Conservation (phyloP, 768 basidiomycete species). For the Podaxis sp. region DNA sequence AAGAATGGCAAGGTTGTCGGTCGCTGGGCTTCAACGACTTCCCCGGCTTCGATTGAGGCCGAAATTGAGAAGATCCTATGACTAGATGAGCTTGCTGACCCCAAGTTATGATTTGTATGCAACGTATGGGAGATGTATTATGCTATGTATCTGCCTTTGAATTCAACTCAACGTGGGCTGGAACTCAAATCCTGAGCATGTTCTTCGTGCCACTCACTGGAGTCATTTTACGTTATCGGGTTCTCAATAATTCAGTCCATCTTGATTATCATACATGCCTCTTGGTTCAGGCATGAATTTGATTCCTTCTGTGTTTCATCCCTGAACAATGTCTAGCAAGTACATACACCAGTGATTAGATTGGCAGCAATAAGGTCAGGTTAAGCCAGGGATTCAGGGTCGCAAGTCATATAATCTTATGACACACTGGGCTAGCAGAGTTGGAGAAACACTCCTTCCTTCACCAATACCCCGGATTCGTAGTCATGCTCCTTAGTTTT, state of each 20-base stretch:
- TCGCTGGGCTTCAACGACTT: slow-evolving; percentile 74
- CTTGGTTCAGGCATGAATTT: neutral
- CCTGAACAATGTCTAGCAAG: too few relatives aligned
- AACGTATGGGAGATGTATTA: neutral
- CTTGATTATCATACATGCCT: neutral
- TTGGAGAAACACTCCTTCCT: neutral
- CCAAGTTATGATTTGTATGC: neutral
- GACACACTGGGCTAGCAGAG: neutral
- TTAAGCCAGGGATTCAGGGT: neutral
- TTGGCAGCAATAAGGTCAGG: neutral
- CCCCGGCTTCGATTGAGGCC: slow-evolving; percentile 57
- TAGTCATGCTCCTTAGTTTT: neutral
- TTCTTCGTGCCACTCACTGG: too few relatives aligned
- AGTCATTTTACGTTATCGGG: too few relatives aligned
- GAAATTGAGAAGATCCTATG: slow-evolving; percentile 54
- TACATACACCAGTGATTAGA: neutral
- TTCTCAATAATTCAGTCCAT: too few relatives aligned
- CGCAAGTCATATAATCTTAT: neutral
- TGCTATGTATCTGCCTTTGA: neutral
- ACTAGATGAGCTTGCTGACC: neutral
- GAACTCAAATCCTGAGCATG: too few relatives aligned
- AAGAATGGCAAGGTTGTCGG: slow-evolving; percentile 71
- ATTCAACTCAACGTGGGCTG: neutral
- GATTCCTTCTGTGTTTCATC: too few relatives aligned
- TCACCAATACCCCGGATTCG: neutral